Evolutionary conservation across 2,329 filamentous ascomycete species (phyloP).

Genomic region (Fusarium mexicanum): DNA sequence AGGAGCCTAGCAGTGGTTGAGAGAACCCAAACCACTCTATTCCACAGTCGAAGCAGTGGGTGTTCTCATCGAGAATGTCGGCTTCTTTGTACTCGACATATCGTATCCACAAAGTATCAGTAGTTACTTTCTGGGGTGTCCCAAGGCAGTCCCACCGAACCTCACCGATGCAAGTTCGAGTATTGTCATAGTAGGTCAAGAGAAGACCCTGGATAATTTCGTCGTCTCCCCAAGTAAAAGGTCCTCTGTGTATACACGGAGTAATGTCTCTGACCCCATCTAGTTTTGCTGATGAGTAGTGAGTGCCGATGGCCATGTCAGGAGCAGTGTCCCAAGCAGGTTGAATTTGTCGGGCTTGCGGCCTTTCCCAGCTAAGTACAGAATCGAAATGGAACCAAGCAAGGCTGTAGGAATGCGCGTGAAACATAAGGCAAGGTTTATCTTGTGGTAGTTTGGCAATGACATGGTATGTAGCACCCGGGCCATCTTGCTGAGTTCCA

Average conservation of each 20-base stretch:
- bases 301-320: neutral
- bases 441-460: neutral
- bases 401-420: fast-evolving
- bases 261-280: neutral
- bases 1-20: too few species aligned
- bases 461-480: neutral
- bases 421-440: neutral
- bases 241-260: fast-evolving
- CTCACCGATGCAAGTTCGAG: neutral
- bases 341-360: neutral
- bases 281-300: neutral
- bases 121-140: too few species aligned
- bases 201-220: neutral
- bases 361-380: neutral
- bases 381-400: neutral
- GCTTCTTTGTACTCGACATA: too few species aligned
- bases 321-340: neutral
- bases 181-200: neutral
- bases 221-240: neutral
- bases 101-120: too few species aligned
- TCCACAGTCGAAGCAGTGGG: too few species aligned
- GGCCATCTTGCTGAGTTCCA: neutral
- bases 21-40: too few species aligned
- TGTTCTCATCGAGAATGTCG: too few species aligned
- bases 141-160: neutral